Conservation (phyloP, 169 alveolate genomes). For the Plasmodium vinckei region DNA sequence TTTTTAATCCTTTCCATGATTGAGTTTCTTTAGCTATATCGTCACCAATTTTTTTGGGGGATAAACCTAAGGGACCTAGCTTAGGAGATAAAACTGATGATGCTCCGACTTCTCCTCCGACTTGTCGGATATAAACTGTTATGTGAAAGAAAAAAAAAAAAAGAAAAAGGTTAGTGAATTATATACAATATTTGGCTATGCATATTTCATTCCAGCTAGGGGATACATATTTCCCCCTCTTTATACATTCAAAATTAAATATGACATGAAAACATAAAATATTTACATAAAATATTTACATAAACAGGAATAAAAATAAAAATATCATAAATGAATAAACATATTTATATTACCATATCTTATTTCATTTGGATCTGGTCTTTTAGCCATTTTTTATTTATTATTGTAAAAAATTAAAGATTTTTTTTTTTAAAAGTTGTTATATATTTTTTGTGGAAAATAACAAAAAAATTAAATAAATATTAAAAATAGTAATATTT, state of each 20-base stretch:
- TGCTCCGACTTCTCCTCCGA: constrained; percentile 98
- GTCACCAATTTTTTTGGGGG: constrained; percentile 97
- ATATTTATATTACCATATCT: constrained; percentile 81
- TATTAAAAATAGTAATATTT: too few species aligned
- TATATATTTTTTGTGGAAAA: not conserved
- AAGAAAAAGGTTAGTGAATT: not conserved
- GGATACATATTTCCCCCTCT: too few species aligned
- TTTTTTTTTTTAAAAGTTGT: constrained; percentile 1
- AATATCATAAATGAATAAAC: not conserved
- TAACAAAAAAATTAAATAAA: too few species aligned
- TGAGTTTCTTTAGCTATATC: constrained; percentile 97
- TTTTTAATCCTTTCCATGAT: constrained; percentile 97
- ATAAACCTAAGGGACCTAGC: constrained; percentile 97
- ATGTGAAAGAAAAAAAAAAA: not conserved
- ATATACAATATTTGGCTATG: not conserved
- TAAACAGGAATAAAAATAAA: not conserved
- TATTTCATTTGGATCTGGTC: constrained; percentile 87
- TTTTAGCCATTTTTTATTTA: constrained; percentile 82
- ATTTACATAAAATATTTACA: not conserved
- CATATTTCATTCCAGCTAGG: too few species aligned
- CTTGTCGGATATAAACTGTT: constrained; percentile 94
- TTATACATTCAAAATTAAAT: not conserved
- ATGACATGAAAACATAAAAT: not conserved
- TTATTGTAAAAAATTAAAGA: constrained; percentile 3
- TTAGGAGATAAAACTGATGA: constrained; percentile 98